Evolutionary conservation across 225 moss, liverwort and hornwort genomes (phyloP).

Genomic region (Marchantia paleacea): DNA sequence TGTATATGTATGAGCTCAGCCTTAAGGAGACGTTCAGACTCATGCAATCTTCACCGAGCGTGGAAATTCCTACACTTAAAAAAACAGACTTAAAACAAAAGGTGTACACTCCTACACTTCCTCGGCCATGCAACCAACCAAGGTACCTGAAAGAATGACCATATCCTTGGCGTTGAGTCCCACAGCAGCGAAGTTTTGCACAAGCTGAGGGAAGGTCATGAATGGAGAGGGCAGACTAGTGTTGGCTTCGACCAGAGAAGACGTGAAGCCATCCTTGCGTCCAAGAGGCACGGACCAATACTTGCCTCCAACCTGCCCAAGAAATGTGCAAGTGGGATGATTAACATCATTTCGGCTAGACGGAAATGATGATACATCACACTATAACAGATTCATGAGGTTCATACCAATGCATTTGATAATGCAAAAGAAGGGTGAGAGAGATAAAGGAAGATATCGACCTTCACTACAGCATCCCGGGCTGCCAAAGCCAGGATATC

Average conservation of each 20-base stretch:
- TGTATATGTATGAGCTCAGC: no score
- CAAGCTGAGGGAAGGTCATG: no score
- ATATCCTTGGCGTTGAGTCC: conserved; percentile 10
- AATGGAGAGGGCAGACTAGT: no score
- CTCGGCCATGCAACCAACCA: no score
- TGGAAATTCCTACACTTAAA: neutral
- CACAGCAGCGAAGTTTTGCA: no score
- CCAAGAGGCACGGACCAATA: conserved; percentile 8
- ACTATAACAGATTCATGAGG: no score
- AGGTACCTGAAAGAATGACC: conserved; percentile 35
- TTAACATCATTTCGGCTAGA: no score
- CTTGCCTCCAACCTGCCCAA: neutral
- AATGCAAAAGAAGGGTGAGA: neutral
- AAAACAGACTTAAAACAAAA: neutral
- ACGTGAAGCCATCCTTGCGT: neutral
- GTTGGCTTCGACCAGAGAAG: neutral
- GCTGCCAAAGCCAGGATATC: neutral
- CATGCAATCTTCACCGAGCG: neutral
- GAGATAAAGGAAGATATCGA: neutral
- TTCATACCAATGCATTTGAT: no score
- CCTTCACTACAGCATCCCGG: neutral
- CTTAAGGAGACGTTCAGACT: neutral
- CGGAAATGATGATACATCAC: no score
- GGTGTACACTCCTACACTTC: no score
- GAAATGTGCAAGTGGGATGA: neutral